Percentiles rank a stretch among this genome's conserved stretches.
Evolutionary conservation across 169 alveolate genomes (phyloP).

Genomic region (Plasmodium gaboni): DNA sequence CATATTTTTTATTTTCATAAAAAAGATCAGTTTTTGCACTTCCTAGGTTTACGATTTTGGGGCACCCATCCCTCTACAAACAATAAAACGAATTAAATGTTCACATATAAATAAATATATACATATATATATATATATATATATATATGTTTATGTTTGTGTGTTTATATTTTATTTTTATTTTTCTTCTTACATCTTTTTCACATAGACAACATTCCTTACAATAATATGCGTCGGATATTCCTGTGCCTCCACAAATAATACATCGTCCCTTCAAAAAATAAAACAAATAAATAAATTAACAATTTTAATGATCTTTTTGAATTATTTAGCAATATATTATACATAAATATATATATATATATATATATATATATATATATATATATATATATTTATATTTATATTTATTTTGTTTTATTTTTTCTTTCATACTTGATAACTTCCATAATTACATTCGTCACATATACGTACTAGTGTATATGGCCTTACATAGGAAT

Average conservation of each 20-base stretch:
- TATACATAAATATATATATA: not conserved
- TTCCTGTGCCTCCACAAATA: conserved; percentile 98
- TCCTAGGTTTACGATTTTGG: conserved; percentile 98
- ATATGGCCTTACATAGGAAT: conserved; percentile 98
- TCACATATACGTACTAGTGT: conserved; percentile 98
- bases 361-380: not conserved
- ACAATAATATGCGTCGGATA: conserved; percentile 99
- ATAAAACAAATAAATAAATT: not conserved
- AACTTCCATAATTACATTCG: conserved; percentile 98
- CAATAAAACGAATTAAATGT: too few relatives aligned
- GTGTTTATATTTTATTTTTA: not conserved
- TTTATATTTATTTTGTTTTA: not conserved
- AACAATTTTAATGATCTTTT: too few relatives aligned
- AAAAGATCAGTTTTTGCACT: conserved; percentile 98
- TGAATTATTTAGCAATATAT: not conserved
- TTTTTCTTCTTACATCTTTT: conserved; percentile 91
- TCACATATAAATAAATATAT: not conserved
- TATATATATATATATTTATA: not conserved
- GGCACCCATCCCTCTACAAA: conserved; percentile 98
- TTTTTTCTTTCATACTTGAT: conserved; percentile 83
- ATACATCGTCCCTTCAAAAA: conserved; percentile 97
- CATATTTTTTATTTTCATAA: conserved; percentile 97
- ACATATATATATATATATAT: not conserved
- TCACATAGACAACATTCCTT: conserved; percentile 98
- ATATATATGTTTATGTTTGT: not conserved